phyloP scores from a whole-genome alignment of 2,329 filamentous ascomycete genomes.

The Sphaceloma murrayae region DNA sequence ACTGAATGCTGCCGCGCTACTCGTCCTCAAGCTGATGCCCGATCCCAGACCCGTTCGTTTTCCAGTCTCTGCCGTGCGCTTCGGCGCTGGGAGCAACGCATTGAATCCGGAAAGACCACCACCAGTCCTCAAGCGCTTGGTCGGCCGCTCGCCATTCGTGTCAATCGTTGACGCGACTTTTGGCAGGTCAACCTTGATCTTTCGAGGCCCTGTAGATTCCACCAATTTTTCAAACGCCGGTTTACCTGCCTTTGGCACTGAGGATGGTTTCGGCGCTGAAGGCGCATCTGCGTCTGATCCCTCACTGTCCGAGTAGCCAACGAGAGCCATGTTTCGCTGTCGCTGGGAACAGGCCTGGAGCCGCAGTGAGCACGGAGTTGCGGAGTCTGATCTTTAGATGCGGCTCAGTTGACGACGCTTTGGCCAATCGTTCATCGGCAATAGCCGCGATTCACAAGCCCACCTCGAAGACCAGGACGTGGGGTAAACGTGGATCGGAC shows the following conservation, averaged over 20 bases:
- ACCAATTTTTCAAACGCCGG: slow-evolving; percentile 69
- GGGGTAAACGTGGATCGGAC: neutral
- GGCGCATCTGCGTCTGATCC: slow-evolving; percentile 50
- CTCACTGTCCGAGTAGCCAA: slow-evolving; percentile 75
- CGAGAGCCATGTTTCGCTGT: slow-evolving; percentile 55
- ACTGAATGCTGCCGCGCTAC: slow-evolving; percentile 70
- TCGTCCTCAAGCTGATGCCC: slow-evolving; percentile 70
- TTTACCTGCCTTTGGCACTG: slow-evolving; percentile 39
- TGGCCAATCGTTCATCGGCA: neutral
- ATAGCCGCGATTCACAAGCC: neutral
- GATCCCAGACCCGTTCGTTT: slow-evolving; percentile 36
- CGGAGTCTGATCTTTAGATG: slow-evolving; percentile 7
- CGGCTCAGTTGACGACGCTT: slow-evolving; percentile 2
- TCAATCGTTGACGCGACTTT: slow-evolving; percentile 37
- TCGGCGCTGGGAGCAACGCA: slow-evolving; percentile 76
- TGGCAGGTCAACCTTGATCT: slow-evolving; percentile 73
- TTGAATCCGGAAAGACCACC: slow-evolving; percentile 73
- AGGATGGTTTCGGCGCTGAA: slow-evolving; percentile 24
- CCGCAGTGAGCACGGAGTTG: too few relatives aligned
- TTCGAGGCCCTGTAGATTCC: slow-evolving; percentile 69
- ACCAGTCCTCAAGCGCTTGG: slow-evolving; percentile 59
- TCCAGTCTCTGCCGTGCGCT: slow-evolving; percentile 37
- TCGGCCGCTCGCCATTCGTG: slow-evolving; percentile 43
- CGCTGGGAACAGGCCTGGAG: too few relatives aligned
- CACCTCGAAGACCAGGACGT: neutral